Evolutionary conservation across 139 green algal species (phyloP), one percentile per base, ranked within the genome.

Genomic region (Tetraselmis chui): DNA sequence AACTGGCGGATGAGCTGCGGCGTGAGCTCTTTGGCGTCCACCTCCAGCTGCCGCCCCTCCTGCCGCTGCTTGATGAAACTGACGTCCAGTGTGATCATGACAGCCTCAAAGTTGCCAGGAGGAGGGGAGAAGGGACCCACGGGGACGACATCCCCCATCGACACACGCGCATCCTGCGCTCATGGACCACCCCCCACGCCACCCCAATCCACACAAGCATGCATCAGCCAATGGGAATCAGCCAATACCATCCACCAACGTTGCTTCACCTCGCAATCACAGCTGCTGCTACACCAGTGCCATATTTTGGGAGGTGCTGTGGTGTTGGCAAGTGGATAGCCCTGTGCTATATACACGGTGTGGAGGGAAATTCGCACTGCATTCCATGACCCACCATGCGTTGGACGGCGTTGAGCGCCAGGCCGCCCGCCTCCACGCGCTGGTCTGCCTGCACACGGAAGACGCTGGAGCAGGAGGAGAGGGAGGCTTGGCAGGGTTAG

Each of bases 381-480:
- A 78, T 32, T 59, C n/a, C n/a, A n/a, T n/a, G n/a, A n/a, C n/a
- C n/a, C 23, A 92, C 90, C 88, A 89, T 90, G 0, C 96, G 84
- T 77, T 99, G 96, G 28, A 97, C 78, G 5, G 88, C 88, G 76
- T 98, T 98, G 24, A 99, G 85, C 0, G 85, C 96, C 1, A 99
- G 59, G 1, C 27, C 59, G 0, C 92, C 94, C 18, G 82, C 67
- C 0, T 88, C 30, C 0, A 98, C 84, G 0, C 32, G 32, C 0
- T 84, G 78, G 58, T 98, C 88, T 0, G 80, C 30, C 2, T 58
- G 30, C 1, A 93, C 81, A 25, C 80, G 84, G 84, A 95, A 94
- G 0, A 98, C 88, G n/a, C 91, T 98, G 86, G n/a, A n/a, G n/a
- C n/a, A n/a, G n/a, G n/a, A n/a, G n/a, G n/a, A n/a, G n/a, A n/a